Evolutionary conservation across 768 basidiomycete species (phyloP), one percentile per base, ranked within the genome.

Genomic region (Hirschioporus abietinus): DNA sequence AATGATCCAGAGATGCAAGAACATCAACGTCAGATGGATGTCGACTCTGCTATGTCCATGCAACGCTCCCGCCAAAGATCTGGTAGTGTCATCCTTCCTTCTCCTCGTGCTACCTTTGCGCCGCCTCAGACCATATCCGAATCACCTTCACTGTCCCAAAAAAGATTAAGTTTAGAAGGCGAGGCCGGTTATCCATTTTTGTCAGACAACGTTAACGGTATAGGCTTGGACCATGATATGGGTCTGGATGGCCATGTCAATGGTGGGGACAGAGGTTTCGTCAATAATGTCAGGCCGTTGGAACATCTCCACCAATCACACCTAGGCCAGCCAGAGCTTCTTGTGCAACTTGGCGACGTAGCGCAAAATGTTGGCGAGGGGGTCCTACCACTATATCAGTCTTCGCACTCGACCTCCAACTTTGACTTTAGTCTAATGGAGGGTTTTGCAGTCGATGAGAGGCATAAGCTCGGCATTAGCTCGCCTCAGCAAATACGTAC

Each of bases 21-120:
- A 76, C 87, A 95, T 23, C 95, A 98, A 80, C 85, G 91, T 36
- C 88, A 93, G 7, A 92, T 97, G 89, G 96, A 98, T 72, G 92
- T 92, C 0, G 95, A 96, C 72, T 74, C 73, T 62, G 80, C 80
- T 23, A 93, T 94, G 91, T 93, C 91, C 64, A 84, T 92, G 74
- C 89, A 91, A 35, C 84, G 91, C 58, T 90, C 89, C 25, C 82
- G 86, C 24, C 91, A 90, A 0, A 84, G 92, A 24, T 81, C 88
- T 67, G 87, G 87, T 63, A 89, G 89, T 0, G 71, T 86, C 7
- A 75, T 68, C 25, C 67, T 69, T 7, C 67, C 72, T 17, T 66
- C 78, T 24, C 63, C 69, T 18, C 25, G 62, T 23, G 18, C 60
- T 30, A 15, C 24, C 25, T 52, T 52, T 52, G 42, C 42, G 42